phyloP scores from a whole-genome alignment of 2,329 filamentous ascomycete genomes.

The Zymoseptoria brevis region DNA sequence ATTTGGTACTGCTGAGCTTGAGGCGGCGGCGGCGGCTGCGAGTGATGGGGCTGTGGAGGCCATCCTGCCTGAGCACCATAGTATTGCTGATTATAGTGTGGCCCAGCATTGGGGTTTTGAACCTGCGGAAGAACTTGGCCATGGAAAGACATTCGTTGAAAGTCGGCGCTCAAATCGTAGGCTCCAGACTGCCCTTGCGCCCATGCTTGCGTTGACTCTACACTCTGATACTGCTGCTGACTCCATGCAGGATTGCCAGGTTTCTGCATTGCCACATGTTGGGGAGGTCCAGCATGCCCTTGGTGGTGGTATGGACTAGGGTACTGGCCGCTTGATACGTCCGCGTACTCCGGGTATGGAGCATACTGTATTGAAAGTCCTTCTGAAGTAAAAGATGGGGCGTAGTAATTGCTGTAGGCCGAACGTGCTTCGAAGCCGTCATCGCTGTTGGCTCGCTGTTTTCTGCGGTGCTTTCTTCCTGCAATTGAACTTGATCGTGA shows the following conservation, averaged over 20 bases:
- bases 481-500: conserved; percentile 83
- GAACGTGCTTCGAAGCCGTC: conserved; percentile 62
- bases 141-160: conserved; percentile 42
- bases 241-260: conserved; percentile 11
- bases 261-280: conserved; percentile 4
- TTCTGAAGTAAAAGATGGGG: conserved; percentile 12
- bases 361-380: conserved; percentile 10
- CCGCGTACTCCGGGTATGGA: conserved; percentile 7
- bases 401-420: conserved; percentile 47
- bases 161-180: conserved; percentile 40
- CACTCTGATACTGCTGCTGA: conserved; percentile 21
- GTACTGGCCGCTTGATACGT: conserved; percentile 8
- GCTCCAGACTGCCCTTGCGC: conserved; percentile 27
- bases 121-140: conserved; percentile 18
- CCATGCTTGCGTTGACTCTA: conserved; percentile 31
- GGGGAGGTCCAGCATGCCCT: conserved; percentile 5
- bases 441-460: conserved; percentile 55
- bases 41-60: conserved; percentile 21
- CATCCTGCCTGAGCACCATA: conserved; percentile 21
- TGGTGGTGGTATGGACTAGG: conserved; percentile 10
- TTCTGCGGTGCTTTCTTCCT: conserved; percentile 65
- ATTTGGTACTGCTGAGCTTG: conserved; percentile 2
- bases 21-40: background rate
- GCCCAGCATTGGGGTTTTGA: conserved; percentile 1
- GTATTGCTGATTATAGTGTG: conserved; percentile 19